Conservation (phyloP, 495 filamentous ascomycete genomes). For the Annulohypoxylon stygium region DNA sequence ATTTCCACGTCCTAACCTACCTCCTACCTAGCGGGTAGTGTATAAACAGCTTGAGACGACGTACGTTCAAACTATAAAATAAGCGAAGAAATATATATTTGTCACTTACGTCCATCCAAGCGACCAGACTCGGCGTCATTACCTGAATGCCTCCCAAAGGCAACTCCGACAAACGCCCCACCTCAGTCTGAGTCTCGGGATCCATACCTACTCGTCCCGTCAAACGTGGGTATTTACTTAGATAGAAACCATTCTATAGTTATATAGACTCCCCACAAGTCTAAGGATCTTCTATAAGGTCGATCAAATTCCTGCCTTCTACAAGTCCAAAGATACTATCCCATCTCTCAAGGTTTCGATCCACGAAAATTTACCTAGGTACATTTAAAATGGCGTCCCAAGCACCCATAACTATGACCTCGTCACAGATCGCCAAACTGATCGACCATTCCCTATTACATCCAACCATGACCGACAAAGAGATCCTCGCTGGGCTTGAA, state of each 20-base stretch:
- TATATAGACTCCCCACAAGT: too few species aligned
- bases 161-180: not conserved
- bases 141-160: not conserved
- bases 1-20: too few species aligned
- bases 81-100: too few species aligned
- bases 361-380: not conserved
- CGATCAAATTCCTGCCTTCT: not conserved
- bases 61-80: too few species aligned
- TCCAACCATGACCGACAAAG: conserved; percentile 69
- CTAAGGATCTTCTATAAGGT: too few species aligned
- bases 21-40: too few species aligned
- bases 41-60: too few species aligned
- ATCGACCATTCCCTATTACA: conserved; percentile 74
- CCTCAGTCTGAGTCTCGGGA: not conserved
- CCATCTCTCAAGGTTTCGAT: not conserved
- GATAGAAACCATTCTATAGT: too few species aligned
- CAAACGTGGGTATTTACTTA: not conserved
- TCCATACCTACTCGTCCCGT: not conserved
- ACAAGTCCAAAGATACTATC: not conserved
- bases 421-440: conserved; percentile 66
- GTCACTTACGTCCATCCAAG: too few species aligned
- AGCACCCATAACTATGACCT: conserved; percentile 62
- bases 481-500: conserved; percentile 64
- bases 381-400: conserved; percentile 34
- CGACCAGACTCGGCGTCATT: not conserved